These are phyloP conservation scores for Russula lepida DNA, from an alignment of 768 basidiomycete genomes.

Conservation along the genomic window DNA sequence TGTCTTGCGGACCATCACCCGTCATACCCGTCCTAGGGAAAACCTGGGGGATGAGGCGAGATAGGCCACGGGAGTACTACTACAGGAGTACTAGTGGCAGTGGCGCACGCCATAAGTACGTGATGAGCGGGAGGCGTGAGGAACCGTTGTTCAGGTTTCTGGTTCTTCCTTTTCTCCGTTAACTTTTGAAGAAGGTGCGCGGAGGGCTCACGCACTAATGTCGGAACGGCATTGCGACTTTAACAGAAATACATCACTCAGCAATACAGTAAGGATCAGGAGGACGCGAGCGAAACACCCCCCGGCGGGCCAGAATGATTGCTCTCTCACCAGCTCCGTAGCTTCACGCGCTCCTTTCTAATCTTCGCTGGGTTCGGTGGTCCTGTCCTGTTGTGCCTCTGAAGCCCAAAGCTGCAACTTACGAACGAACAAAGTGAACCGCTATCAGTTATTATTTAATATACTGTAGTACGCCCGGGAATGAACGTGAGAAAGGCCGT, in stretches of 20 bases:
- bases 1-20: not conserved
- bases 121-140: not conserved
- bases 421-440: not conserved
- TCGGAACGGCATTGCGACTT: not conserved
- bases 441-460: not conserved
- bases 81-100: too few relatives aligned
- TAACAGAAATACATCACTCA: not conserved
- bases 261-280: not conserved
- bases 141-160: not conserved
- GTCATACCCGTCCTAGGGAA: not conserved
- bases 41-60: too few relatives aligned
- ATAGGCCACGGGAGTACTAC: too few relatives aligned
- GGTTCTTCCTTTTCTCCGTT: not conserved
- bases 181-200: not conserved
- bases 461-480: not conserved
- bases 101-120: not conserved
- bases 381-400: not conserved
- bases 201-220: not conserved
- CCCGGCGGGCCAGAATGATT: not conserved
- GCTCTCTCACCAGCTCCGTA: not conserved
- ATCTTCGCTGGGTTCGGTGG: not conserved
- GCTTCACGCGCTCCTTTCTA: not conserved
- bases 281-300: too few relatives aligned
- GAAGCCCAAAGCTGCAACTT: not conserved
- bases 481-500: slow-evolving; percentile 1